These are phyloP conservation scores for Kwoniella heveanensis DNA, from an alignment of 768 basidiomycete species.

Conservation along the genomic window DNA sequence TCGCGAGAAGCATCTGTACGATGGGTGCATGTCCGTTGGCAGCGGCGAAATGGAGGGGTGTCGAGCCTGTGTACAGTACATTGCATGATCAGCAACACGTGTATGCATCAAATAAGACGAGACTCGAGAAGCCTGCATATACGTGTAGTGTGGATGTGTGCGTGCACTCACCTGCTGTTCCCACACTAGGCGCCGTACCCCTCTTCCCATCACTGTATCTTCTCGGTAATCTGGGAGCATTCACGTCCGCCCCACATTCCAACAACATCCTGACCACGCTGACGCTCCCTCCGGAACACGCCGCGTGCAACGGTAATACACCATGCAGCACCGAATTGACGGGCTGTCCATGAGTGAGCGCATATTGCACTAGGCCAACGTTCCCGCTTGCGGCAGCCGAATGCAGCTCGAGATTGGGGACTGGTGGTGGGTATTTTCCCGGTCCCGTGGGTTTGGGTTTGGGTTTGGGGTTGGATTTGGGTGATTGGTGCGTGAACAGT, in stretches of 20 bases:
- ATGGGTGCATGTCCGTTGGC: slow-evolving; percentile 86
- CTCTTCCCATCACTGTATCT: slow-evolving; percentile 58
- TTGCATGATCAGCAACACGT: slow-evolving; percentile 6
- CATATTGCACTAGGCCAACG: slow-evolving; percentile 63
- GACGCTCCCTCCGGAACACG: slow-evolving; percentile 85
- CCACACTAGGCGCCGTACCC: slow-evolving; percentile 50
- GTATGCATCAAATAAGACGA: neutral
- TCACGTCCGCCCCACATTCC: slow-evolving; percentile 95
- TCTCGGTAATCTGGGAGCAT: slow-evolving; percentile 71
- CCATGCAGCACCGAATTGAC: slow-evolving; percentile 95
- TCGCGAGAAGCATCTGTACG: slow-evolving; percentile 75
- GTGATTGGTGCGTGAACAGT: slow-evolving; percentile 7
- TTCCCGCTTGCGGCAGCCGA: slow-evolving; percentile 67
- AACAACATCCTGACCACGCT: slow-evolving; percentile 84
- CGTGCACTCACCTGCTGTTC: slow-evolving; percentile 53
- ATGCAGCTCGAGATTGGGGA: slow-evolving; percentile 59
- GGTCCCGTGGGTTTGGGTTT: no score
- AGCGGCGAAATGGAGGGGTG: slow-evolving; percentile 94
- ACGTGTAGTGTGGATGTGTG: neutral
- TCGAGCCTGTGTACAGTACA: slow-evolving; percentile 65
- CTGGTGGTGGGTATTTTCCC: slow-evolving; percentile 27
- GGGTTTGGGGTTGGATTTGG: no score
- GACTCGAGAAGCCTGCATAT: neutral
- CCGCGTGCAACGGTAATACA: slow-evolving; percentile 94
- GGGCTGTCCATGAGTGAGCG: slow-evolving; percentile 89